These are phyloP conservation scores for Lachnellula arida DNA, from an alignment of 2,329 filamentous ascomycete genomes.

Conservation along the genomic window DNA sequence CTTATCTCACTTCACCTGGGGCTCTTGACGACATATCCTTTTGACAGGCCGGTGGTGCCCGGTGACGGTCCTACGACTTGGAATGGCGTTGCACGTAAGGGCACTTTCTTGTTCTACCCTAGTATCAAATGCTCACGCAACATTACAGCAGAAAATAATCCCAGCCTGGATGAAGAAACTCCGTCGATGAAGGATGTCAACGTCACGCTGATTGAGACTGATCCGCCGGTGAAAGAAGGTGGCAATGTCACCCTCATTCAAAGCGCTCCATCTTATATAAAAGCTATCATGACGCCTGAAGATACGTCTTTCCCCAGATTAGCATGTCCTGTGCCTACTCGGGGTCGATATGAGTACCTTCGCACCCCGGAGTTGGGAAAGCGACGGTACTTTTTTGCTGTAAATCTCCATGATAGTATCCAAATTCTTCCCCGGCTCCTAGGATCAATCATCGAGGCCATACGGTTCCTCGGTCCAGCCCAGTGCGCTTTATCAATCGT, in stretches of 20 bases:
- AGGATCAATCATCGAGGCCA: constrained; percentile 46
- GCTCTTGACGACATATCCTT: too few species aligned
- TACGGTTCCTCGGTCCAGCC: constrained; percentile 45
- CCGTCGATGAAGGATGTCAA: too few species aligned
- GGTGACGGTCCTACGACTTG: too few species aligned
- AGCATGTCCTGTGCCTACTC: constrained; percentile 3
- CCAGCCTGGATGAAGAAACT: too few species aligned
- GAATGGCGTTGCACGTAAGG: too few species aligned
- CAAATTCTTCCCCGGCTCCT: constrained; percentile 46
- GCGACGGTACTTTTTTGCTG: constrained; percentile 45
- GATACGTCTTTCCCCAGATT: constrained; percentile 8
- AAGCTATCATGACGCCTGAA: constrained; percentile 14
- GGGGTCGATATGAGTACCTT: constrained; percentile 13
- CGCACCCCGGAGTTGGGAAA: background rate
- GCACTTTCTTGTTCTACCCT: too few species aligned
- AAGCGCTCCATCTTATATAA: constrained; percentile 7
- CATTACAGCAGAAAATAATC: too few species aligned
- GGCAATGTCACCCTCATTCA: background rate
- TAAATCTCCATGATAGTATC: constrained; percentile 45
- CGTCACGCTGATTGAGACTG: too few species aligned
- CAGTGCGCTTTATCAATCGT: constrained; percentile 51
- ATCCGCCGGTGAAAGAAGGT: background rate
- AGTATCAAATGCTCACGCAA: too few species aligned
- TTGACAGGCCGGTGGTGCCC: too few species aligned
- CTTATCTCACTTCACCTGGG: too few species aligned